Conservation (phyloP, 2,329 filamentous ascomycete species). For the Xylaria digitata region DNA sequence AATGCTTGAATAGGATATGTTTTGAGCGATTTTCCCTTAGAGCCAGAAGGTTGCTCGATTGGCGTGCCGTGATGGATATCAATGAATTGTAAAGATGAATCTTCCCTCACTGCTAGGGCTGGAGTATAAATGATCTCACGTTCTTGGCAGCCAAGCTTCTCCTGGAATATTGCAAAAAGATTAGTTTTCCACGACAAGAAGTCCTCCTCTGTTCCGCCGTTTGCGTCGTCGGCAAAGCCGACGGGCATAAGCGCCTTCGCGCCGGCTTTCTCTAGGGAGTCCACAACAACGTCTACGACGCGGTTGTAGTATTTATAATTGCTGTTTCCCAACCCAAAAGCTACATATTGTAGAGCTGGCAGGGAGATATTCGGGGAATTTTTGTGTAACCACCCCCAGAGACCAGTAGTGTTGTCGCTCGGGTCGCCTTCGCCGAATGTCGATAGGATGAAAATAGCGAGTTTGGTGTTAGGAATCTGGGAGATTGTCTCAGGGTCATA, state of each 20-base stretch:
- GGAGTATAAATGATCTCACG: slow-evolving; percentile 5
- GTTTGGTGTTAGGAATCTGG: slow-evolving; percentile 1
- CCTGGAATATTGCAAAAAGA: background rate
- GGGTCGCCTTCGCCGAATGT: slow-evolving; percentile 18
- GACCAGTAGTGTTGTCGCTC: background rate
- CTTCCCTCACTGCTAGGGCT: slow-evolving; percentile 6
- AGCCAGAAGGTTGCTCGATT: background rate
- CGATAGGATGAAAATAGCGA: slow-evolving; percentile 8
- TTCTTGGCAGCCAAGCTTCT: slow-evolving; percentile 2
- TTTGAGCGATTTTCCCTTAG: background rate
- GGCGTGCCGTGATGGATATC: slow-evolving; percentile 7
- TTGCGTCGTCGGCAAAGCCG: slow-evolving; percentile 11
- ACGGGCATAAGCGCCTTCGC: slow-evolving; percentile 7
- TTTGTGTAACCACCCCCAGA: slow-evolving; percentile 15
- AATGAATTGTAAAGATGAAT: slow-evolving; percentile 11
- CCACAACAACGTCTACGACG: slow-evolving; percentile 10
- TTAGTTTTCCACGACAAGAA: slow-evolving; percentile 4
- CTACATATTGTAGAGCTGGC: slow-evolving; percentile 1
- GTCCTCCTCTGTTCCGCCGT: slow-evolving; percentile 9
- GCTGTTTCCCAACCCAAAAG: slow-evolving; percentile 16
- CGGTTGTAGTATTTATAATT: slow-evolving; percentile 15
- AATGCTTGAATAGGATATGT: slow-evolving; percentile 3
- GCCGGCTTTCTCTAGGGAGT: background rate
- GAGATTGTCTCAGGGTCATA: slow-evolving; percentile 11
- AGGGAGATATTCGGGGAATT: background rate